Conservation (phyloP, 331 rosid genomes). For the Phaseolus coccineus region DNA sequence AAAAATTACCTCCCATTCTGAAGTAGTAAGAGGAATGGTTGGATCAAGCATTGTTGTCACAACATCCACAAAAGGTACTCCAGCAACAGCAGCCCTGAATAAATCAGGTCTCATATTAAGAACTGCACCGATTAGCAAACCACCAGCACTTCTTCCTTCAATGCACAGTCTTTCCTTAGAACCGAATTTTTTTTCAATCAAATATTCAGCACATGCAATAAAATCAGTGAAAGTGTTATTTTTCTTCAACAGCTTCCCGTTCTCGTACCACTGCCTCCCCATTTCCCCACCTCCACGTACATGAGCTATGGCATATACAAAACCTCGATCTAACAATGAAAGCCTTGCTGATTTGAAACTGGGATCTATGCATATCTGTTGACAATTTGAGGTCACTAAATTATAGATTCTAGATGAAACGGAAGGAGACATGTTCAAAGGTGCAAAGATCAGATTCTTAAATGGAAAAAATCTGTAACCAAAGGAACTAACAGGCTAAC, state of each 20-base stretch:
- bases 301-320: conserved; percentile 88
- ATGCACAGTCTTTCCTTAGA: conserved; percentile 83
- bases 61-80: conserved; percentile 98
- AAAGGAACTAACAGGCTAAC: conserved; percentile 30
- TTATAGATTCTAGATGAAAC: not conserved
- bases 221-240: conserved; percentile 89
- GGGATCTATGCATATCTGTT: conserved; percentile 80
- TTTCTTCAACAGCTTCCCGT: conserved; percentile 88
- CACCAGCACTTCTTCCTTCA: conserved; percentile 94
- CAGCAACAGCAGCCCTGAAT: conserved; percentile 90
- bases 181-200: conserved; percentile 76
- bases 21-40: conserved; percentile 92
- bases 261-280: conserved; percentile 98
- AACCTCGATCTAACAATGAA: conserved; percentile 87
- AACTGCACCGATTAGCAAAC: conserved; percentile 91
- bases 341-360: conserved; percentile 78
- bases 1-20: conserved; percentile 92
- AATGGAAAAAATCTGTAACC: conserved; percentile 28
- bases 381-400: conserved; percentile 35
- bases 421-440: not conserved
- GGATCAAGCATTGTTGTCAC: conserved; percentile 97
- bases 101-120: conserved; percentile 96
- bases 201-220: conserved; percentile 86
- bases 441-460: conserved; percentile 21
- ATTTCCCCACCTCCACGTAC: conserved; percentile 96